These are phyloP conservation scores for Trypanosoma cruzi DNA, from an alignment of 208 protist species.

Conservation along the genomic window DNA sequence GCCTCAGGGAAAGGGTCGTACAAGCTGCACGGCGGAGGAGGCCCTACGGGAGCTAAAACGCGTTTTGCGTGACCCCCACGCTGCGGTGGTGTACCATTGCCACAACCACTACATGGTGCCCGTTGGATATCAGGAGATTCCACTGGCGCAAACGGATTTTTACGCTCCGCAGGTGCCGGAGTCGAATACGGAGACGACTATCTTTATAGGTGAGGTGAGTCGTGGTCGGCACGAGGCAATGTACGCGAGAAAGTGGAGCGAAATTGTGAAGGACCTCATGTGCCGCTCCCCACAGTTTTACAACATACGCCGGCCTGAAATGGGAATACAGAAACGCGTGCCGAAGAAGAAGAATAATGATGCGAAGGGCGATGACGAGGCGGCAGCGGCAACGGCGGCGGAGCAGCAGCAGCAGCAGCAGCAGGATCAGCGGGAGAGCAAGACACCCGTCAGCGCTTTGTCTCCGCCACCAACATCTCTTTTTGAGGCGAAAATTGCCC, in stretches of 20 bases:
- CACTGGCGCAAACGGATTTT: slow-evolving; percentile 69
- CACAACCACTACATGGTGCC: slow-evolving; percentile 95
- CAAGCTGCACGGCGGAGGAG: slow-evolving; percentile 47
- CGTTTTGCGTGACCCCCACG: slow-evolving; percentile 66
- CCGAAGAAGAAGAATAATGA: slow-evolving; percentile 34
- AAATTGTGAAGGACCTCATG: slow-evolving; percentile 86
- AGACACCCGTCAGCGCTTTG: neutral
- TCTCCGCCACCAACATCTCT: neutral
- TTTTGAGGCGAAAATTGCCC: neutral
- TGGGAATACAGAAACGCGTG: slow-evolving; percentile 69
- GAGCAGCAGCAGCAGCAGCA: no score
- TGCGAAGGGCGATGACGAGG: neutral
- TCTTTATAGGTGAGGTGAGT: slow-evolving; percentile 92
- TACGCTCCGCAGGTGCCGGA: slow-evolving; percentile 47
- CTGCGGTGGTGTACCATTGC: slow-evolving; percentile 93
- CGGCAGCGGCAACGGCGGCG: neutral
- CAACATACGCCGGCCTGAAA: slow-evolving; percentile 89
- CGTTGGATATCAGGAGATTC: slow-evolving; percentile 90
- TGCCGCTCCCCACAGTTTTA: slow-evolving; percentile 77
- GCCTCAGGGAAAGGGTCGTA: slow-evolving; percentile 62
- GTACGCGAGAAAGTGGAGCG: slow-evolving; percentile 81
- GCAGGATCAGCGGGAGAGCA: slow-evolving; percentile 1
- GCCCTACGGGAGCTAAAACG: slow-evolving; percentile 65
- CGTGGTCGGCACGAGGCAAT: slow-evolving; percentile 84
- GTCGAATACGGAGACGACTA: slow-evolving; percentile 66